Conservation (phyloP, 768 basidiomycete species). For the Roridomyces roridus region DNA sequence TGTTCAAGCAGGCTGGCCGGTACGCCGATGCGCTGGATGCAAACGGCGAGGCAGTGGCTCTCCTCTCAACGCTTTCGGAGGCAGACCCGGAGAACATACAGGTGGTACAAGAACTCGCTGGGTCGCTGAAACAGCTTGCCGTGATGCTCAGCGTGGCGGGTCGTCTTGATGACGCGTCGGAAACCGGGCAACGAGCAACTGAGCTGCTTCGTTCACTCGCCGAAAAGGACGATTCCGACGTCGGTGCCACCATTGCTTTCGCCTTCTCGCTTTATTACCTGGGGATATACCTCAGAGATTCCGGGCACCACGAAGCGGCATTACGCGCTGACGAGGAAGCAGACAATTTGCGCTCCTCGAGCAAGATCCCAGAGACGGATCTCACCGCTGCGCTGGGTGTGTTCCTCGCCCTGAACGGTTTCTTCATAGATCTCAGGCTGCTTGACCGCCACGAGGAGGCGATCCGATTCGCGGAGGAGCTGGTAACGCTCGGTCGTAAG, state of each 20-base stretch:
- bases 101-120: neutral
- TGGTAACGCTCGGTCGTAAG: neutral
- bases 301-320: neutral
- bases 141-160: neutral
- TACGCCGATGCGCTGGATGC: neutral
- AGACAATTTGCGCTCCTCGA: neutral
- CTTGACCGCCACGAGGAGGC: neutral
- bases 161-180: neutral
- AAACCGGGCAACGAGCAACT: neutral
- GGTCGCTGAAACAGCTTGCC: constrained; percentile 1
- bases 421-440: neutral
- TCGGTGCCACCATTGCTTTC: neutral
- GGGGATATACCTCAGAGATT: neutral
- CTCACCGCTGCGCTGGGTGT: neutral
- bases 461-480: neutral
- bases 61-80: neutral
- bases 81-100: constrained; percentile 1
- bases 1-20: neutral
- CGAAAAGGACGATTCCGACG: constrained; percentile 3
- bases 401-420: neutral
- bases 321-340: neutral
- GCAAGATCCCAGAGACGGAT: constrained; percentile 1
- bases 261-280: constrained; percentile 5
- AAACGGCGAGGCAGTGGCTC: neutral
- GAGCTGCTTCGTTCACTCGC: constrained; percentile 4